phyloP scores from a whole-genome alignment of 2,329 filamentous ascomycete species.

The Fusarium miscanthi region DNA sequence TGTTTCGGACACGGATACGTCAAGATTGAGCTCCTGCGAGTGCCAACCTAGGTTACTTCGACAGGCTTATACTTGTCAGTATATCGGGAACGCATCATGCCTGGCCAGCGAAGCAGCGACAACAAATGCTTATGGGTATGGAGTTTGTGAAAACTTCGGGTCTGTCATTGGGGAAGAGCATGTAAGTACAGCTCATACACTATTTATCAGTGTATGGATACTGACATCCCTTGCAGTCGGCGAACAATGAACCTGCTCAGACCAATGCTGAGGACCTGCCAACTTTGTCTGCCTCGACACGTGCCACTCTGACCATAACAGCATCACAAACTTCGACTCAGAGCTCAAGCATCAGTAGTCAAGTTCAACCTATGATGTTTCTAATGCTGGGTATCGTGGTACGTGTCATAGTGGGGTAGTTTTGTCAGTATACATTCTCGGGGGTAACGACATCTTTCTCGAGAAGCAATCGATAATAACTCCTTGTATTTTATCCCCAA shows the following conservation, averaged over 20 bases:
- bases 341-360: background rate
- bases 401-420: accelerated
- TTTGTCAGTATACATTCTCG: too few relatives aligned
- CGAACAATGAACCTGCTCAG: accelerated
- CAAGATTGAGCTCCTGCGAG: background rate
- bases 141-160: background rate
- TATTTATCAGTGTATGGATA: background rate
- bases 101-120: background rate
- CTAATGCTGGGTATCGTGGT: accelerated
- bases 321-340: background rate
- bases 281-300: background rate
- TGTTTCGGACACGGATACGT: background rate
- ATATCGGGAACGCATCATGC: background rate
- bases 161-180: background rate
- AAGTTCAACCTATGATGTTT: accelerated
- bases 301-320: background rate
- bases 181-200: background rate
- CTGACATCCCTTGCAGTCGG: background rate
- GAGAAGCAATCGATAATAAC: accelerated
- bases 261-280: background rate
- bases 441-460: accelerated
- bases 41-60: background rate
- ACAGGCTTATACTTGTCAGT: background rate
- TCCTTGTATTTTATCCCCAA: background rate
- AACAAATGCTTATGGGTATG: background rate